phyloP scores from a whole-genome alignment of 2,329 filamentous ascomycete genomes.

The Zalaria obscura region DNA sequence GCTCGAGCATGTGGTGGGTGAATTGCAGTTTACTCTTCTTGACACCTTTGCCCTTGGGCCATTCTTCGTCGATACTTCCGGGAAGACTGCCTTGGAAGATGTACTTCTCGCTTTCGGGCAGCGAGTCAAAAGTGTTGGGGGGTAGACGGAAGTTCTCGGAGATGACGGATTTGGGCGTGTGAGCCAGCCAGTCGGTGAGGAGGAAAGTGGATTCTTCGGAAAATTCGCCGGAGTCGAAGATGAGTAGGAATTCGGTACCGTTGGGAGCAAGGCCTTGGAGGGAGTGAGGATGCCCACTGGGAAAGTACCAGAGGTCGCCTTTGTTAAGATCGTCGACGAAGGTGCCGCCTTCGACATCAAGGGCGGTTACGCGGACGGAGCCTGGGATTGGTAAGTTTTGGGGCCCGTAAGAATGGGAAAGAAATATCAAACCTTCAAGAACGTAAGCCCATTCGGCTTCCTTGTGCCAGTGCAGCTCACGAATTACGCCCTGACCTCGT shows the following conservation, averaged over 20 bases:
- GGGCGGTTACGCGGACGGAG: slow-evolving; percentile 54
- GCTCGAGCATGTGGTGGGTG: slow-evolving; percentile 57
- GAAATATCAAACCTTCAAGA: slow-evolving; percentile 1
- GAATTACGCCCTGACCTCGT: slow-evolving; percentile 42
- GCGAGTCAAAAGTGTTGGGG: slow-evolving; percentile 53
- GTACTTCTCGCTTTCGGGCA: slow-evolving; percentile 56
- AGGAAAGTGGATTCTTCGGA: slow-evolving; percentile 57
- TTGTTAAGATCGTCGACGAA: slow-evolving; percentile 65
- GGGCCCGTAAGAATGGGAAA: no score
- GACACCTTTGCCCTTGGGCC: slow-evolving; percentile 44
- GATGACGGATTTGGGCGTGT: slow-evolving; percentile 58
- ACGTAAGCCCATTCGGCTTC: slow-evolving; percentile 33
- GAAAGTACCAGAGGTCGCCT: slow-evolving; percentile 73
- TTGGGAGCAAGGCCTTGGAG: slow-evolving; percentile 49
- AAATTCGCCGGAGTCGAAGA: slow-evolving; percentile 47
- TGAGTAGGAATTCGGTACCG: slow-evolving; percentile 49
- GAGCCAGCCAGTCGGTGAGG: slow-evolving; percentile 55
- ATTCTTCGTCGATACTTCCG: slow-evolving; percentile 50
- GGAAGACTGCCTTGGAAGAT: slow-evolving; percentile 61
- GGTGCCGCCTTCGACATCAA: slow-evolving; percentile 61
- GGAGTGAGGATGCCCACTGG: slow-evolving; percentile 61
- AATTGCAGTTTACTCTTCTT: slow-evolving; percentile 56
- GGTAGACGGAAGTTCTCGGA: slow-evolving; percentile 63
- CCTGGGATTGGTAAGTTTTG: slow-evolving; percentile 22
- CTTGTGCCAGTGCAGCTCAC: slow-evolving; percentile 71